phyloP scores from a whole-genome alignment of 257 asterid species.

The Henckelia pumila region DNA sequence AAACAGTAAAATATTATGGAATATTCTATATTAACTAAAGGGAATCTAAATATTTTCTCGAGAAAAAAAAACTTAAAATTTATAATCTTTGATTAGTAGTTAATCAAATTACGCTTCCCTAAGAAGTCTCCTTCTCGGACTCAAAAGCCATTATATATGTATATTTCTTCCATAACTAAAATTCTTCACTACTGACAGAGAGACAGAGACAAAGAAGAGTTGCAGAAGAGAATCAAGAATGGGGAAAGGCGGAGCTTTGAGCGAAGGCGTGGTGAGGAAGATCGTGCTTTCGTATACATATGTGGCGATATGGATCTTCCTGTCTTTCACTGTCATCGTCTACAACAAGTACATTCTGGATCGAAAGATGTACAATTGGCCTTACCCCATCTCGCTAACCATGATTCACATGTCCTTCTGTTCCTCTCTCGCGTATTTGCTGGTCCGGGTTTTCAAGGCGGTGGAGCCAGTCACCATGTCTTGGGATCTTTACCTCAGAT shows the following conservation, averaged over 20 bases:
- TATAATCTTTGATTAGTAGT: too few species aligned
- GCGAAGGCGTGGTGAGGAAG: neutral
- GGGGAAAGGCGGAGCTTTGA: neutral
- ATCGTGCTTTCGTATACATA: neutral
- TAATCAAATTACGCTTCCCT: too few species aligned
- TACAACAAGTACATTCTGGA: constrained; percentile 1
- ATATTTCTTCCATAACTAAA: too few species aligned
- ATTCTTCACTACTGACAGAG: neutral
- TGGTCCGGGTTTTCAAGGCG: neutral
- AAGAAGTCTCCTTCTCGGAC: too few species aligned
- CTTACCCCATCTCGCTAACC: neutral
- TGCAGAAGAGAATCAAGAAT: neutral
- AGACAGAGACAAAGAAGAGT: neutral
- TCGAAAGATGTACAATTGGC: constrained; percentile 1
- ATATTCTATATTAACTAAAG: too few species aligned
- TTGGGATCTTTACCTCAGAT: neutral
- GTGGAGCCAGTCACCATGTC: neutral
- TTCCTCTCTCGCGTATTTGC: neutral
- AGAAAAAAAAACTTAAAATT: too few species aligned
- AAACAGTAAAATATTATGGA: too few species aligned
- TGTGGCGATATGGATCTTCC: neutral
- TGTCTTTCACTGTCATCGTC: neutral
- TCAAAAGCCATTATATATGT: too few species aligned
- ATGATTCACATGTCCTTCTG: neutral
- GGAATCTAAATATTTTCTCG: too few species aligned